These are phyloP conservation scores for Diaporthe velutina DNA, from an alignment of 2,329 filamentous ascomycete genomes.

Conservation along the genomic window DNA sequence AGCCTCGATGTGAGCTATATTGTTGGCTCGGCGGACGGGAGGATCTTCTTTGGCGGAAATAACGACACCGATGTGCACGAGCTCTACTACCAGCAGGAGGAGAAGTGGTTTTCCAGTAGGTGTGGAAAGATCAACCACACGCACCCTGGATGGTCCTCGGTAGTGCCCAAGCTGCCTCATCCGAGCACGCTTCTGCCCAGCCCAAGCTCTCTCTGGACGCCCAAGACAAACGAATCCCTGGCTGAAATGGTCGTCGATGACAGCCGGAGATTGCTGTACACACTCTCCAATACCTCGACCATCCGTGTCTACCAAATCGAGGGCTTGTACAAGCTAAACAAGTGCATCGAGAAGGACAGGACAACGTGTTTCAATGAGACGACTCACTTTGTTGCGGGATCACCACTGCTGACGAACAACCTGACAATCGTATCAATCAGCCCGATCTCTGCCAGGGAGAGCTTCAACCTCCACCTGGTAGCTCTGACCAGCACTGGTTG, in stretches of 20 bases:
- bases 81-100: constrained; percentile 95
- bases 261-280: constrained; percentile 88
- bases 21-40: constrained; percentile 83
- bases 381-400: constrained; percentile 85
- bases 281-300: constrained; percentile 87
- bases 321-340: constrained; percentile 68
- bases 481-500: constrained; percentile 92
- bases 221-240: constrained; percentile 72
- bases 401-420: constrained; percentile 76
- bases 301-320: constrained; percentile 94
- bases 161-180: constrained; percentile 65
- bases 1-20: constrained; percentile 84
- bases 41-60: constrained; percentile 91
- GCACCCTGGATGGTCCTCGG: constrained; percentile 76
- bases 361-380: constrained; percentile 77
- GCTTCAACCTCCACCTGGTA: constrained; percentile 88
- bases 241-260: constrained; percentile 89
- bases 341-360: constrained; percentile 76
- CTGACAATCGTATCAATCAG: constrained; percentile 87
- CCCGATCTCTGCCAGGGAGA: constrained; percentile 83
- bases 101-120: constrained; percentile 93
- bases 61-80: constrained; percentile 91
- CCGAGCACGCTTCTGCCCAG: constrained; percentile 57
- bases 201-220: constrained; percentile 62
- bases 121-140: constrained; percentile 93